phyloP scores from a whole-genome alignment of 441 rosid species.

The Adansonia madagascariensis region DNA sequence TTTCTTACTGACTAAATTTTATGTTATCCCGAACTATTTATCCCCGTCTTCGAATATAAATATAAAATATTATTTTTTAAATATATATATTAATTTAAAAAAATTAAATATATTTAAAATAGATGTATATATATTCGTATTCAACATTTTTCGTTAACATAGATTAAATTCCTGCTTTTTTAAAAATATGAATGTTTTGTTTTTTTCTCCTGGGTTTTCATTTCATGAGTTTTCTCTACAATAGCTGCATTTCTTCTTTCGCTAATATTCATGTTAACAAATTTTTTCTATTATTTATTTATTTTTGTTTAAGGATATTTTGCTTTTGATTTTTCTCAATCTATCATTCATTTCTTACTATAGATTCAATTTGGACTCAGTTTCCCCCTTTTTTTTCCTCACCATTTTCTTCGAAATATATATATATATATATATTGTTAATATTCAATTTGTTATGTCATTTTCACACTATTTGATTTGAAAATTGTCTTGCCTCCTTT shows the following conservation, averaged over 20 bases:
- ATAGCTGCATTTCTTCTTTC: background rate
- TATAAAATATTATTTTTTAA: too few species aligned
- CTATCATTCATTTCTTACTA: too few species aligned
- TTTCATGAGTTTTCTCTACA: background rate
- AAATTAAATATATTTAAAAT: too few species aligned
- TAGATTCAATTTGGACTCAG: background rate
- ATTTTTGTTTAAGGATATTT: background rate
- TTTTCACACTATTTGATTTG: background rate
- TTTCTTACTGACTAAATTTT: too few species aligned
- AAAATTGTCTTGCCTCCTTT: background rate
- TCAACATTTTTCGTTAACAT: too few species aligned
- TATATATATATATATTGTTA: background rate
- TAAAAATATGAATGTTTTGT: background rate
- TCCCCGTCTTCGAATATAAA: too few species aligned
- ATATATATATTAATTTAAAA: too few species aligned
- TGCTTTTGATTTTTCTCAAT: background rate
- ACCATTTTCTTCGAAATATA: slow-evolving; percentile 12
- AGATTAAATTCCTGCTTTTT: background rate
- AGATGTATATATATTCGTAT: too few species aligned
- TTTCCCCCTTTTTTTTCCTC: background rate
- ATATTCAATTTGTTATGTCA: background rate
- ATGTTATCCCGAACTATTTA: too few species aligned
- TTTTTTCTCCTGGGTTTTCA: background rate
- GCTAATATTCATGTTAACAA: background rate
- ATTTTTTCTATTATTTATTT: background rate